Evolutionary conservation across 768 basidiomycete species (phyloP), one percentile per base, ranked within the genome.

Genomic region (Amanita pseudoporphyria): DNA sequence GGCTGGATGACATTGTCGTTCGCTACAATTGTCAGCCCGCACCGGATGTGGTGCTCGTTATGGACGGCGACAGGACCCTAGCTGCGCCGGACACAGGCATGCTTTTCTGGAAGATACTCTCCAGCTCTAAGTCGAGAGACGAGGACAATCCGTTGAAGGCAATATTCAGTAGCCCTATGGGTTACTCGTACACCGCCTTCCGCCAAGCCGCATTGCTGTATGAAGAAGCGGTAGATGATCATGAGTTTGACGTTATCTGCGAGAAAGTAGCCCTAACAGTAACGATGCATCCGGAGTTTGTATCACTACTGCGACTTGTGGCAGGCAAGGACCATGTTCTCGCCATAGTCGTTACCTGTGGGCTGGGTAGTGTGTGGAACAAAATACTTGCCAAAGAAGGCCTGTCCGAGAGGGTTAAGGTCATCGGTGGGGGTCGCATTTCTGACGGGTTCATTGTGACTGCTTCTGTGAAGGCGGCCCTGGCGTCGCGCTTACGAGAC

Each of bases 21-120:
- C 26, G 30, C 43, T 31, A 14, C 10, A 43, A 41, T 48, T 37
- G 31, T 30, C 48, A 44, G 9, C 26, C 14, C 32, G 28, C 32
- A 28, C 47, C 47, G 52, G 45, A 48, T 32, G 35, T 51, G 3
- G 47, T 52, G 47, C 41, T 59, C 3, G 59, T 60, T n/a, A 47
- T 60, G 16, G 59, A 60, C 32, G 58, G 55, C 2, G 59, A 60
- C 51, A 57, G 54, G 30, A 60, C 59, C n/a, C 33, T 58, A 39
- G 42, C 54, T 46, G 47, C 56, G 28, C 46, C 48, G 13, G 59
- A 60, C 50, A 58, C 59, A 6, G 57, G 59, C 12, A 32, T 36
- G 28, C 28, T 58, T 16, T 60, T 60, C 53, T 57, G 54, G 54
- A 45, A 58, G 53, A 49, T 40, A 31, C 13, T 45, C 41, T 47